Base-by-base conservation (phyloP, 345 rosid genomes). In the Dipteronia dyeriana region DNA sequence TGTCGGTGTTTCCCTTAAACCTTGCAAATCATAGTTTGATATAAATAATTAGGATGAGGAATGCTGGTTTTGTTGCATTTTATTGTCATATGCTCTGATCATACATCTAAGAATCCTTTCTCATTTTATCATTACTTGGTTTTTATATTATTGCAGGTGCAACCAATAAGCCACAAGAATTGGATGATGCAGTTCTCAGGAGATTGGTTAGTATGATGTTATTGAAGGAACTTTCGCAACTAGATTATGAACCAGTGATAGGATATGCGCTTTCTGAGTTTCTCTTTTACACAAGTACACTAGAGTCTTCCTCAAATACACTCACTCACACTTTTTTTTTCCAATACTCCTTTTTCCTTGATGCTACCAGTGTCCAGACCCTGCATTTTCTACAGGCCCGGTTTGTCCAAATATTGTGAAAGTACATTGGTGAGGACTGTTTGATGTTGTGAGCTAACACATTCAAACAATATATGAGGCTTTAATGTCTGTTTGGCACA, bases 161-260 rank as follows among this genome's bases (percentile, higher is more conserved):
- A 71, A 95, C 99, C 7, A 95, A 95, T 86, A 95, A 95, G 84
- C 99, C 99, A 25, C 99, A 93, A 72, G 99, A 95, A 70, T 82
- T 95, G 87, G 99, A 95, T 82, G 98, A 95, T 84, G 99, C 98
- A 41, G 98, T 95, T 59, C 92, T 93, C 41, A 85, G 97, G 88
- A 90, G 99, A 91, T 75, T 95, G 94, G 99, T 93, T 51, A 81
- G 90, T 82, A 74, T 80, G 43, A 66, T 59, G 43, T 69, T 59
- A 23, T 75, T 51, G 7, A 75, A 34, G 56, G 61, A 61, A 75
- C 66, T 66, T 73, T 4, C 26, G 10, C 25, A 39, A 43, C 64
- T 56, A 67, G 41, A 79, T 53, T 74, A 34, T 49, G 64, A 19
- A 59, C 41, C 68, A 63, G 2, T 54, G 4, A 12, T 49, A 61